Evolutionary conservation across 164 flowering plant species (phyloP).

Genomic region (Berberis thunbergii): DNA sequence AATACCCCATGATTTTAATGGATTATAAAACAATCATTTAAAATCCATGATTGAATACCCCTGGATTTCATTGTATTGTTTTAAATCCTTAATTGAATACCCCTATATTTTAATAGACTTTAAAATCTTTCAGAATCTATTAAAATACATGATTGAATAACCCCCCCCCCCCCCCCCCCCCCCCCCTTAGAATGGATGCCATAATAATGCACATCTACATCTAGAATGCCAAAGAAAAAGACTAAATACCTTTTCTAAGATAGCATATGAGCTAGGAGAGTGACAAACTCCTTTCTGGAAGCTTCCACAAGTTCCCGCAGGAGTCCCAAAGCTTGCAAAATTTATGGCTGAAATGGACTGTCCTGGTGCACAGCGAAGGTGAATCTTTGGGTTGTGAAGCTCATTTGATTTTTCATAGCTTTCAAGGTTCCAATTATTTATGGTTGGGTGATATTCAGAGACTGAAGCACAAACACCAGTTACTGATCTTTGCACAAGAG

Average conservation of each 20-base stretch:
- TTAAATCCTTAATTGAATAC: too few relatives aligned
- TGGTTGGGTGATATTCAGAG: constrained; percentile 68
- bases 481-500: constrained; percentile 67
- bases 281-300: constrained; percentile 90
- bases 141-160: too few relatives aligned
- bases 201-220: neutral
- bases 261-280: constrained; percentile 52
- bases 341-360: constrained; percentile 76
- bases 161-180: too few relatives aligned
- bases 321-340: constrained; percentile 99
- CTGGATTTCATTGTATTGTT: too few relatives aligned
- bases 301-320: constrained; percentile 88
- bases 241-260: constrained; percentile 56
- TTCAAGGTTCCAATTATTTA: constrained; percentile 77
- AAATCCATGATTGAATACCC: too few relatives aligned
- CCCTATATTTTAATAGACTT: too few relatives aligned
- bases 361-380: constrained; percentile 57
- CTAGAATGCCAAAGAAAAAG: neutral
- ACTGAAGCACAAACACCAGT: constrained; percentile 77
- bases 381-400: constrained; percentile 67
- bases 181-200: too few relatives aligned
- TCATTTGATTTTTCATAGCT: constrained; percentile 58
- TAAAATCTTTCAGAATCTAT: too few relatives aligned
- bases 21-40: too few relatives aligned
- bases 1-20: too few relatives aligned